Evolutionary conservation across 2,329 filamentous ascomycete species (phyloP).

Genomic region (Mycocentrospora acerina): DNA sequence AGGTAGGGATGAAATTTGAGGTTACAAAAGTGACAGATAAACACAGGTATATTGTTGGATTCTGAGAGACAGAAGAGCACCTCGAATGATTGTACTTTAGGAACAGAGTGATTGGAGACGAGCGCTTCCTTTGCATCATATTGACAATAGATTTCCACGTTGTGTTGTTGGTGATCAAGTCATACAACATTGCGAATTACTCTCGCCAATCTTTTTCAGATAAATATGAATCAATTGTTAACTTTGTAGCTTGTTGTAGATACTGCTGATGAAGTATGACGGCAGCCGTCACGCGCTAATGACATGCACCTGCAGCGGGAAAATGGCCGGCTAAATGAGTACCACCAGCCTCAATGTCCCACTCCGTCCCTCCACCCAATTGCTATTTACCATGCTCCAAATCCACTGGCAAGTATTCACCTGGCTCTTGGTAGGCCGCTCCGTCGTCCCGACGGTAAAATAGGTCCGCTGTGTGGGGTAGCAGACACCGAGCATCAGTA

Average conservation of each 20-base stretch:
- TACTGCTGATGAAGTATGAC: no score
- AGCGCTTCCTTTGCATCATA: no score
- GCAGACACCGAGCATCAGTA: slow-evolving; percentile 27
- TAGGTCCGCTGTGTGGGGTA: slow-evolving; percentile 19
- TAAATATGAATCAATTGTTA: no score
- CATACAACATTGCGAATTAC: no score
- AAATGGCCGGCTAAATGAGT: slow-evolving; percentile 37
- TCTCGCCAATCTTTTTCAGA: no score
- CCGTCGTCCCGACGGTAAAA: slow-evolving; percentile 39
- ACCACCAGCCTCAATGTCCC: slow-evolving; percentile 9
- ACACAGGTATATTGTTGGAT: slow-evolving; percentile 55
- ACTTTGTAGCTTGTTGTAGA: no score
- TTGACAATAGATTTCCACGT: no score
- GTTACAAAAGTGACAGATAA: slow-evolving; percentile 59
- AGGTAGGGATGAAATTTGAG: slow-evolving; percentile 61
- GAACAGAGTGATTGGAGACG: no score
- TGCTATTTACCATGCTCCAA: slow-evolving; percentile 14
- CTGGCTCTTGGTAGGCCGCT: slow-evolving; percentile 15
- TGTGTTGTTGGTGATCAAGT: no score
- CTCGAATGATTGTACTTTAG: no score
- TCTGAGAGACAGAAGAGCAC: slow-evolving; percentile 11
- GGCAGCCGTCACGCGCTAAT: background rate
- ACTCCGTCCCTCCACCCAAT: slow-evolving; percentile 12
- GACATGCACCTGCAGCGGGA: slow-evolving; percentile 29
- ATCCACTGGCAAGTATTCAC: slow-evolving; percentile 16